Evolutionary conservation across 2,329 filamentous ascomycete genomes (phyloP).

Genomic region (Clarireedia homoeocarpa): DNA sequence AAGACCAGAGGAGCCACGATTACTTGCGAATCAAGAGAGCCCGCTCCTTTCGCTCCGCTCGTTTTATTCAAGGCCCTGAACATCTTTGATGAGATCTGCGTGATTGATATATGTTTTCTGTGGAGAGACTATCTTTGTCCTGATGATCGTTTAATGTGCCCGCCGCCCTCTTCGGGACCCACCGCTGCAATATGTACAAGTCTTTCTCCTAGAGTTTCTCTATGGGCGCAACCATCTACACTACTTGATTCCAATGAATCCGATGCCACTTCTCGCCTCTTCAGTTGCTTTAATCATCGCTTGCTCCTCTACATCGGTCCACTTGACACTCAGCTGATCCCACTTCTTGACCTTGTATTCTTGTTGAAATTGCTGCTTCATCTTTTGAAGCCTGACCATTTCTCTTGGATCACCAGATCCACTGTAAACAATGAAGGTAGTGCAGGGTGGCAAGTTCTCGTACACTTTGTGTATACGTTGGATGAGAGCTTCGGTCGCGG

Average conservation of each 20-base stretch:
- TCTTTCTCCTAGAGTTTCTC: neutral
- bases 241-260: slow-evolving; percentile 57
- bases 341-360: slow-evolving; percentile 61
- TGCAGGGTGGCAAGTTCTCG: slow-evolving; percentile 53
- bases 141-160: too few relatives aligned
- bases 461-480: slow-evolving; percentile 48
- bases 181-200: neutral
- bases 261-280: slow-evolving; percentile 53
- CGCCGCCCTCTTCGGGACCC: too few relatives aligned
- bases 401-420: slow-evolving; percentile 61
- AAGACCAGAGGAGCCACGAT: too few relatives aligned
- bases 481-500: slow-evolving; percentile 21
- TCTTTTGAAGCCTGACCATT: slow-evolving; percentile 53
- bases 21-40: too few relatives aligned
- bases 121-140: too few relatives aligned
- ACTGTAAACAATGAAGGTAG: slow-evolving; percentile 56
- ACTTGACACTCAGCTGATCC: slow-evolving; percentile 58
- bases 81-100: too few relatives aligned
- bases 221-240: too few relatives aligned
- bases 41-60: too few relatives aligned
- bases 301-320: slow-evolving; percentile 61
- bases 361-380: slow-evolving; percentile 52
- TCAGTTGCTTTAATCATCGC: slow-evolving; percentile 49
- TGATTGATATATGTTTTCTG: too few relatives aligned
- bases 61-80: too few relatives aligned